Conservation (phyloP, 371 early-diverging fungal species). For the Mortierella sp. region DNA sequence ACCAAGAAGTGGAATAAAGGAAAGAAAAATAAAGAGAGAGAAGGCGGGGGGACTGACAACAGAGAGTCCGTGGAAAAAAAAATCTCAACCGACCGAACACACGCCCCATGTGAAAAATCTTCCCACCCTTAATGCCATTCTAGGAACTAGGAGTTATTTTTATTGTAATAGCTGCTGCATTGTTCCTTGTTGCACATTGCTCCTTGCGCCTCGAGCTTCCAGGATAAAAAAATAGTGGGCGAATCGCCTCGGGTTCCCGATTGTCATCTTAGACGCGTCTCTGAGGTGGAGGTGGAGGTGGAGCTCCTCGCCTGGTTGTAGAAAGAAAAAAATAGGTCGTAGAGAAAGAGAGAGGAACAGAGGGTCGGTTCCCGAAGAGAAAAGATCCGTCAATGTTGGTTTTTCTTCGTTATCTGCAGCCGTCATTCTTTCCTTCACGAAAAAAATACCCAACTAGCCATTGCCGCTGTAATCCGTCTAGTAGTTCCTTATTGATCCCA, state of each 20-base stretch:
- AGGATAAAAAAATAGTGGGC: background rate
- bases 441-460: slow-evolving; percentile 9
- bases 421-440: background rate
- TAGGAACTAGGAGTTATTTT: background rate
- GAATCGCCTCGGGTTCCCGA: background rate
- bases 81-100: background rate
- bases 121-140: background rate
- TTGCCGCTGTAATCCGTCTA: slow-evolving; percentile 1
- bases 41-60: background rate
- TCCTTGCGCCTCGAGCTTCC: background rate
- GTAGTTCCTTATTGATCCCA: slow-evolving; percentile 5
- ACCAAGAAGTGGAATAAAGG: background rate
- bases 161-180: background rate
- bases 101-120: slow-evolving; percentile 5
- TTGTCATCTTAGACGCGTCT: slow-evolving; percentile 1
- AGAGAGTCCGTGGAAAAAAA: slow-evolving; percentile 13
- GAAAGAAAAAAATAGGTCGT: slow-evolving; percentile 4
- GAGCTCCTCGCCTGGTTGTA: slow-evolving; percentile 2
- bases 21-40: background rate
- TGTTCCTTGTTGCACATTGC: background rate
- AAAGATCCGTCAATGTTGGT: slow-evolving; percentile 22
- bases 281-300: slow-evolving; percentile 1
- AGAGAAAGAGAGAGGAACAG: slow-evolving; percentile 11
- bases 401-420: slow-evolving; percentile 1
- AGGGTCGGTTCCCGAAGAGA: slow-evolving; percentile 1